These are phyloP conservation scores for Coemansia sp. DNA, from an alignment of 192 early-diverging fungal species.

Conservation along the genomic window DNA sequence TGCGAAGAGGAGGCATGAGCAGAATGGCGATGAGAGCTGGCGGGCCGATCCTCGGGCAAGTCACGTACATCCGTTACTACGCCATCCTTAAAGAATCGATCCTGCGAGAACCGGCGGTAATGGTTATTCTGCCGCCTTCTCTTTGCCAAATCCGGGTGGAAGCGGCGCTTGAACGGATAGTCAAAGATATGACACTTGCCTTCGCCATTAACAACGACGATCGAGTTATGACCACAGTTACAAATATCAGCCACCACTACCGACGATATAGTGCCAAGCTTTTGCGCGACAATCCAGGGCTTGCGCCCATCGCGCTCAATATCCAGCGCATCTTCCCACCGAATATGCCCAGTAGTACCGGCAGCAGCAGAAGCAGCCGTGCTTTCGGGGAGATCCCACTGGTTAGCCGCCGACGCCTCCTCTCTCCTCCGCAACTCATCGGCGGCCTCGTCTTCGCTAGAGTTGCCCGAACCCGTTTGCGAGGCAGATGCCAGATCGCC, in stretches of 20 bases:
- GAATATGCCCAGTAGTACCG: constrained; percentile 34
- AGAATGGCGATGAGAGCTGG: not conserved
- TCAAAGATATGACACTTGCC: constrained; percentile 56
- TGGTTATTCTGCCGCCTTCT: constrained; percentile 51
- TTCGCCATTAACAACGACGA: constrained; percentile 53
- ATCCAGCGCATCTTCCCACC: constrained; percentile 55
- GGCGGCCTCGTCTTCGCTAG: constrained; percentile 34
- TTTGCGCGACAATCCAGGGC: constrained; percentile 56
- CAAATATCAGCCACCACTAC: constrained; percentile 50
- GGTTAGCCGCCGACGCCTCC: not conserved
- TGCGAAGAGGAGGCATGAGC: no score
- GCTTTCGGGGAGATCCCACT: constrained; percentile 4
- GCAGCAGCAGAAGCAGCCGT: no score
- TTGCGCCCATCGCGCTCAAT: constrained; percentile 57
- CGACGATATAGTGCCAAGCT: constrained; percentile 53
- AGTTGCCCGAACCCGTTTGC: constrained; percentile 14
- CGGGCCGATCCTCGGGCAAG: not conserved
- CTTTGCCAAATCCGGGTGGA: constrained; percentile 42
- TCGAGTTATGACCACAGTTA: constrained; percentile 52
- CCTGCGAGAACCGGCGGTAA: constrained; percentile 48
- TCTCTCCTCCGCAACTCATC: not conserved
- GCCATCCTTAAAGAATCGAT: constrained; percentile 50
- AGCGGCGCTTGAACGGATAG: constrained; percentile 50
- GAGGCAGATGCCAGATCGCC: constrained; percentile 1
- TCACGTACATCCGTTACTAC: constrained; percentile 13